Base-by-base conservation (phyloP, 2,329 filamentous ascomycete species). In the Aspergillus caelatus region DNA sequence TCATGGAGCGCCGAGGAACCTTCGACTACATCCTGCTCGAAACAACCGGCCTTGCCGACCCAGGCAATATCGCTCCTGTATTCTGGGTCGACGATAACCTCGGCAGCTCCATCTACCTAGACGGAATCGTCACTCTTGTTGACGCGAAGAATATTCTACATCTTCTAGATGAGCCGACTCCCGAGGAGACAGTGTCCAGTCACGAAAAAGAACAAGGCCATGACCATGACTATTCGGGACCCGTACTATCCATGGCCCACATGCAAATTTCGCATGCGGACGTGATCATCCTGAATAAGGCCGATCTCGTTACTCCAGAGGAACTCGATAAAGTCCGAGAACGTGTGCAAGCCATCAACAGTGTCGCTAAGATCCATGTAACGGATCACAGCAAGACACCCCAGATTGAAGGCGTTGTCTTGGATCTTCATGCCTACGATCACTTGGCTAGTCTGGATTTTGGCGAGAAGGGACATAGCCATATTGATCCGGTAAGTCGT, bases 1-100 rank as follows among this genome's bases (percentile, higher is more conserved):
- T 99, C 3, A 98, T 99, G 92, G 92, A 94, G 67, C 93, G 93
- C 72, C 92, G 92, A 68, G 94, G 94, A 57, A 89, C 90, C 5
- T 99, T 99, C 74, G 95, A 99, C 81, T 99, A 98, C 80, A 98
- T 99, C 68, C 86, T 99, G 2, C 88, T 99, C 1, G 95, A 99
- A 78, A 99, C 95, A 0, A 98, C 95, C 0, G 95, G 95, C 0
- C 85, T 99, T 7, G 95, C 95, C 5, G 94, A 99, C 74, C 95
- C 95, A 0, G 95, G 95, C 1, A 98, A 98, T 72, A 88, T 99
- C 58, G 95, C 95, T 0, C 95, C 95, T 0, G 81, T 98, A 16
- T 99, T 99, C 81, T 99, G 95, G 95, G 90, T 99, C 30, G 95
- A 99, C 71, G 94, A 98, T 68, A 95, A 94, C 0, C 85, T 99